These are phyloP conservation scores for Alectoria sarmentosa DNA, from an alignment of 495 filamentous ascomycete species.

Conservation along the genomic window DNA sequence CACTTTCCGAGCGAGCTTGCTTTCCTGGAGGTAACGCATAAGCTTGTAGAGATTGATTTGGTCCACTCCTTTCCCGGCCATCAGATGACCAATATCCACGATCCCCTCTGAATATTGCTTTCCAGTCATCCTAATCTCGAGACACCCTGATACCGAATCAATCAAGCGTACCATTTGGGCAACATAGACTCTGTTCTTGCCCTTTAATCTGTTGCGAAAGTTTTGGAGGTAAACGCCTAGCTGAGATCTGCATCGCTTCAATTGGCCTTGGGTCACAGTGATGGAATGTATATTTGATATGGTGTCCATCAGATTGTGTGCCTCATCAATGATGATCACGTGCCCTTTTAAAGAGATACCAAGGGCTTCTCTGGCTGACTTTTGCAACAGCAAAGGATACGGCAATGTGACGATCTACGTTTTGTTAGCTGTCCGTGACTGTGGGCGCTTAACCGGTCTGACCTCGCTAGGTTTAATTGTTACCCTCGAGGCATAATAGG, in stretches of 20 bases:
- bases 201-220: slow-evolving; percentile 81
- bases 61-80: slow-evolving; percentile 82
- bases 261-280: slow-evolving; percentile 61
- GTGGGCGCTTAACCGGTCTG: slow-evolving; percentile 15
- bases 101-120: slow-evolving; percentile 46
- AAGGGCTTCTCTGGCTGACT: slow-evolving; percentile 81
- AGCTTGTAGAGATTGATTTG: slow-evolving; percentile 93
- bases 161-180: slow-evolving; percentile 77
- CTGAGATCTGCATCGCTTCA: slow-evolving; percentile 63
- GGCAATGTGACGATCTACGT: slow-evolving; percentile 82
- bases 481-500: slow-evolving; percentile 87
- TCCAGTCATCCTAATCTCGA: slow-evolving; percentile 44
- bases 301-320: slow-evolving; percentile 95
- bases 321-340: slow-evolving; percentile 91
- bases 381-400: slow-evolving; percentile 85
- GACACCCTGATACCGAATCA: slow-evolving; percentile 62
- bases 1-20: slow-evolving; percentile 89
- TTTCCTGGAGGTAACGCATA: slow-evolving; percentile 78
- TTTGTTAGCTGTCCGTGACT: slow-evolving; percentile 20
- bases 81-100: slow-evolving; percentile 58
- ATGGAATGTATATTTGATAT: slow-evolving; percentile 83
- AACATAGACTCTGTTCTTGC: slow-evolving; percentile 87
- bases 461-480: slow-evolving; percentile 76
- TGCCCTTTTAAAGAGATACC: slow-evolving; percentile 79
- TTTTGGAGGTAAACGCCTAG: slow-evolving; percentile 77